These are phyloP conservation scores for Verruconis gallopava DNA, from an alignment of 2,329 filamentous ascomycete genomes.

Conservation along the genomic window DNA sequence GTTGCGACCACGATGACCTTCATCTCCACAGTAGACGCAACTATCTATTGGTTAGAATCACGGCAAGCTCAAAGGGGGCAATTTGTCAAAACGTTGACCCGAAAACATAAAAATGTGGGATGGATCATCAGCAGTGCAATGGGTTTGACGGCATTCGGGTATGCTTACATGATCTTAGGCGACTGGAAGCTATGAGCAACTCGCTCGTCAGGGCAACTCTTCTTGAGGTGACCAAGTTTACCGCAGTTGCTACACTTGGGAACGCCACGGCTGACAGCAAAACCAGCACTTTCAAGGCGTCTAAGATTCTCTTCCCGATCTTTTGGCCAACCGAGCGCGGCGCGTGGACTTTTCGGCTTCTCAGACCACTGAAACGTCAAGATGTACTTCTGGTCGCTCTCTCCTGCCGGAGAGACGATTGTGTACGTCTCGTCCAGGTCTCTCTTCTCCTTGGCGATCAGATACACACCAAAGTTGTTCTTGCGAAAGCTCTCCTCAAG, in stretches of 20 bases:
- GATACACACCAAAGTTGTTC: conserved; percentile 33
- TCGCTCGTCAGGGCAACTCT: conserved; percentile 47
- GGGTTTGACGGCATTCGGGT: too few species aligned
- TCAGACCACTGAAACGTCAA: conserved; percentile 49
- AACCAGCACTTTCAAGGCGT: conserved; percentile 52
- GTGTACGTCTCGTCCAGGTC: conserved; percentile 31
- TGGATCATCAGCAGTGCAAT: conserved; percentile 57
- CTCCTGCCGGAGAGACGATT: conserved; percentile 41
- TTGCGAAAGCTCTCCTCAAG: conserved; percentile 39
- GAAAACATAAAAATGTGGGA: conserved; percentile 48
- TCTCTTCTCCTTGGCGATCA: conserved; percentile 38
- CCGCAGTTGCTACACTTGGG: conserved; percentile 52
- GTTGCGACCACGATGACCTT: not conserved
- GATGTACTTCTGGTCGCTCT: conserved; percentile 49
- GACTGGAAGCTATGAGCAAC: conserved; percentile 31
- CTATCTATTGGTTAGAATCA: too few species aligned
- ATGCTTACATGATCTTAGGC: conserved; percentile 44
- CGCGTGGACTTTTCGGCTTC: conserved; percentile 40
- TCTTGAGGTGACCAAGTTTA: conserved; percentile 50
- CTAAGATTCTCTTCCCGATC: conserved; percentile 45
- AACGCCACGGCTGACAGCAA: conserved; percentile 45
- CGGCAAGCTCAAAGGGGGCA: conserved; percentile 22
- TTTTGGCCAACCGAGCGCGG: conserved; percentile 45
- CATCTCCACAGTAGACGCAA: conserved; percentile 15
- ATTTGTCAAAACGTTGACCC: conserved; percentile 42